A percentile compares a stretch with the other conserved stretches of the same genome.
phyloP scores from a whole-genome alignment of 2,329 filamentous ascomycete species.

The Aureobasidium sp. region DNA sequence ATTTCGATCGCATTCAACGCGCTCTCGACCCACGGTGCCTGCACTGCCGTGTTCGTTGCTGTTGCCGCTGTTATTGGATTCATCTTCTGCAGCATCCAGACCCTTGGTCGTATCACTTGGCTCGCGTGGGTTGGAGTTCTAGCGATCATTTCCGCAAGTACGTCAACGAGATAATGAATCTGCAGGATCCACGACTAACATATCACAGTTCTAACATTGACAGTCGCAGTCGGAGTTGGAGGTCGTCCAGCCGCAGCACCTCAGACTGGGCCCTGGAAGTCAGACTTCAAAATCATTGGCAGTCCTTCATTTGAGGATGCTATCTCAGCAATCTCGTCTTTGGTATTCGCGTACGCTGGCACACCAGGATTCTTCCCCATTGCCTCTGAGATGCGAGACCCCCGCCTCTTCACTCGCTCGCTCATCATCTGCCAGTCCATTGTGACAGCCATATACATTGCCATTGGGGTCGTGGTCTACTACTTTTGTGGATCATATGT shows the following conservation, averaged over 20 bases:
- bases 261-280: conserved; percentile 37
- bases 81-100: conserved; percentile 30
- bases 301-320: conserved; percentile 28
- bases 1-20: conserved; percentile 25
- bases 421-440: conserved; percentile 25
- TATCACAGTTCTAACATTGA: not conserved
- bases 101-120: conserved; percentile 30
- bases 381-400: conserved; percentile 35
- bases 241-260: conserved; percentile 56
- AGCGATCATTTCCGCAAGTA: conserved; percentile 22
- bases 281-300: conserved; percentile 44
- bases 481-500: conserved; percentile 42
- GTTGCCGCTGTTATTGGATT: conserved; percentile 37
- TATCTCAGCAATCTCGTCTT: conserved; percentile 27
- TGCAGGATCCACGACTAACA: not conserved
- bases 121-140: conserved; percentile 31
- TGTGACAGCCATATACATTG: conserved; percentile 28
- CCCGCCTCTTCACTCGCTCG: conserved; percentile 28
- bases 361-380: conserved; percentile 34
- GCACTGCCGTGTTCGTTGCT: conserved; percentile 37
- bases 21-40: conserved; percentile 26
- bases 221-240: conserved; percentile 42
- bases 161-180: not conserved
- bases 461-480: conserved; percentile 38
- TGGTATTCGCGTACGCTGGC: conserved; percentile 36